Evolutionary conservation across 2,329 filamentous ascomycete genomes (phyloP).

Genomic region (Parasarocladium wereldwijsianum): DNA sequence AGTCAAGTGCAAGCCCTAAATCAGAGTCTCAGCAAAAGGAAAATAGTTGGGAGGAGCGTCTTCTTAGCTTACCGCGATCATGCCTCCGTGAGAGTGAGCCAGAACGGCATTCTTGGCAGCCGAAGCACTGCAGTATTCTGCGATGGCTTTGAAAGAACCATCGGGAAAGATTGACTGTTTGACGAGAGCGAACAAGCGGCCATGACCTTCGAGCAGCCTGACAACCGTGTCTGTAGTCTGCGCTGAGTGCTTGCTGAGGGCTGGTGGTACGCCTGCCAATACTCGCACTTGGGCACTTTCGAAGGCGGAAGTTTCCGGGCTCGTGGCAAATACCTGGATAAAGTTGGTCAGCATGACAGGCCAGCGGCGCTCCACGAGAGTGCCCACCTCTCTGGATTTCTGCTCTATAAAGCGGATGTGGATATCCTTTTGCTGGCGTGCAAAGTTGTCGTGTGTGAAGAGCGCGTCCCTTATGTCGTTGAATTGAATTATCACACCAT

Average conservation of each 20-base stretch:
- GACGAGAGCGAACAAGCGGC: slow-evolving; percentile 37
- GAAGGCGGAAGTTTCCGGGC: no score
- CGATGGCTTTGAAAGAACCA: slow-evolving; percentile 29
- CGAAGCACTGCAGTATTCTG: slow-evolving; percentile 37
- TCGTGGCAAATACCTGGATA: no score
- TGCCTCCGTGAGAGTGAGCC: slow-evolving; percentile 15
- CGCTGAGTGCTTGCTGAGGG: slow-evolving; percentile 10
- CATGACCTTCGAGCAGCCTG: slow-evolving; percentile 26
- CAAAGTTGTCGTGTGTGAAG: slow-evolving; percentile 30
- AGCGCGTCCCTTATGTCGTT: slow-evolving; percentile 46
- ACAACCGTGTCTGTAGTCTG: slow-evolving; percentile 19
- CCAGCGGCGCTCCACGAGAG: no score
- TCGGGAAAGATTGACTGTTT: slow-evolving; percentile 23
- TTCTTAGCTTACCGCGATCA: slow-evolving; percentile 15
- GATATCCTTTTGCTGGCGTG: slow-evolving; percentile 30
- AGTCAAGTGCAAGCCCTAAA: no score
- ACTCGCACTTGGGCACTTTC: slow-evolving; percentile 7
- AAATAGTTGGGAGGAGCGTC: no score
- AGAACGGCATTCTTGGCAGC: slow-evolving; percentile 25
- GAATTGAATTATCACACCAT: slow-evolving; percentile 27
- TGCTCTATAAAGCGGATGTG: slow-evolving; percentile 13
- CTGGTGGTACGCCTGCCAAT: slow-evolving; percentile 9
- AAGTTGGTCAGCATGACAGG: no score
- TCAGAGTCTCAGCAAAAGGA: no score
- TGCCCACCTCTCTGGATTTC: no score